Evolutionary conservation across 768 basidiomycete species (phyloP), one percentile per base, ranked within the genome.

Genomic region (Leccinum ochraceum): DNA sequence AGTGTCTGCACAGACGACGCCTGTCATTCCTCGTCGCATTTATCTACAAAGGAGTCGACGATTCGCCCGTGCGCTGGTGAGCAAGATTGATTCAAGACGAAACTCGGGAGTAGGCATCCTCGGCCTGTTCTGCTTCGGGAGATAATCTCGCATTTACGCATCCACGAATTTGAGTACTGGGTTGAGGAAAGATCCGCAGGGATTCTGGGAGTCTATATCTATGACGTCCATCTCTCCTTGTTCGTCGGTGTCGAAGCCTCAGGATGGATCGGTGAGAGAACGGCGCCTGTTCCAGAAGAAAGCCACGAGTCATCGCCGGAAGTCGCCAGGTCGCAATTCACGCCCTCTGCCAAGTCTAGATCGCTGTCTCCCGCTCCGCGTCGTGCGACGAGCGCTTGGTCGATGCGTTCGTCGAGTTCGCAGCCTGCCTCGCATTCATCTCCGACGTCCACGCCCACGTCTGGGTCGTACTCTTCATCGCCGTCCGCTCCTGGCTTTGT

Each of bases 121-220:
- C 9, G 30, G 30, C 30, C 30, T 32, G 30, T 13, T 34, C 48
- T 28, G 20, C n/a, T 39, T 57, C 56, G 30, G 48, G 51, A 14
- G 60, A 63, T n/a, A 10, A 9, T 32, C 6, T 2, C 9, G 44
- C 61, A 30, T 28, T 57, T 16, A 58, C 4, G 54, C 6, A 59
- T 22, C 22, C 32, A 9, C 54, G 44, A 62, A 60, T 58, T 58
- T 57, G 9, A 53, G 54, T 8, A 24, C 55, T 14, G 67, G 57
- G 14, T 52, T 71, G 26, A 65, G 67, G 17, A 70, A 62, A 50
- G 65, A 70, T 62, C 51, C 65, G 22, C 22, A 24, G 22, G 22
- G 22, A 26, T 72, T 72, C 44, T 72, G 70, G 71, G 69, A 66
- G 24, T 59, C 67, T 24, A 49, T 59, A 24, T 58, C 67, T 24